phyloP scores from a whole-genome alignment of 1,284 basidiomycete genomes.

The Puccinia polysora region DNA sequence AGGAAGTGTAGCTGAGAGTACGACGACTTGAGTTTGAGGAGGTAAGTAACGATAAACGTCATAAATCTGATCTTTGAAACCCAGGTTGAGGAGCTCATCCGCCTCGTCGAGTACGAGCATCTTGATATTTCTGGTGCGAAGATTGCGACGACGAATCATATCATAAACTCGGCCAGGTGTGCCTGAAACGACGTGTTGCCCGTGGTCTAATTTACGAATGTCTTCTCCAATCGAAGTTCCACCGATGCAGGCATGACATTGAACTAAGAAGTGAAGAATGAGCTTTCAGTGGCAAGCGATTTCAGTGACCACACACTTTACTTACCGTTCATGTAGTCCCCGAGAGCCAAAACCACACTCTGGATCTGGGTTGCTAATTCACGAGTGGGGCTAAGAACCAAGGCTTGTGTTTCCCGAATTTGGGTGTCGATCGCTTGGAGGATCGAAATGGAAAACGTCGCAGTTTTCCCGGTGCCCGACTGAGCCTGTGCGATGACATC shows the following conservation, averaged over 20 bases:
- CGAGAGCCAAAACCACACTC: conserved; percentile 49
- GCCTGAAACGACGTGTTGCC: conserved; percentile 49
- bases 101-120: conserved; percentile 50
- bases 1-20: conserved; percentile 50
- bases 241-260: conserved; percentile 51
- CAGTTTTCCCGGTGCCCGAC: conserved; percentile 50
- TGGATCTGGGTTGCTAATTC: conserved; percentile 51
- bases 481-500: conserved; percentile 51
- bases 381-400: conserved; percentile 49
- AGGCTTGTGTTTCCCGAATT: conserved; percentile 48
- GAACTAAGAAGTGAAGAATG: conserved; percentile 45
- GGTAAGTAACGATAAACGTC: conserved; percentile 48
- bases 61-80: conserved; percentile 52
- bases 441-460: conserved; percentile 50
- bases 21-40: conserved; percentile 47
- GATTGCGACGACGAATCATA: conserved; percentile 49
- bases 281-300: too few relatives aligned
- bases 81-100: conserved; percentile 49
- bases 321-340: conserved; percentile 50
- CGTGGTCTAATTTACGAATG: conserved; percentile 49
- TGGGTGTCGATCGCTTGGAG: conserved; percentile 50
- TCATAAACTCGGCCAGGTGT: conserved; percentile 50
- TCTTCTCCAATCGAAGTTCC: conserved; percentile 50
- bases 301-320: neutral
- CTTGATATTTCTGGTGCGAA: conserved; percentile 50